Conservation (phyloP, 352 stramenopile species). For the Phytophthora chlamydospora region DNA sequence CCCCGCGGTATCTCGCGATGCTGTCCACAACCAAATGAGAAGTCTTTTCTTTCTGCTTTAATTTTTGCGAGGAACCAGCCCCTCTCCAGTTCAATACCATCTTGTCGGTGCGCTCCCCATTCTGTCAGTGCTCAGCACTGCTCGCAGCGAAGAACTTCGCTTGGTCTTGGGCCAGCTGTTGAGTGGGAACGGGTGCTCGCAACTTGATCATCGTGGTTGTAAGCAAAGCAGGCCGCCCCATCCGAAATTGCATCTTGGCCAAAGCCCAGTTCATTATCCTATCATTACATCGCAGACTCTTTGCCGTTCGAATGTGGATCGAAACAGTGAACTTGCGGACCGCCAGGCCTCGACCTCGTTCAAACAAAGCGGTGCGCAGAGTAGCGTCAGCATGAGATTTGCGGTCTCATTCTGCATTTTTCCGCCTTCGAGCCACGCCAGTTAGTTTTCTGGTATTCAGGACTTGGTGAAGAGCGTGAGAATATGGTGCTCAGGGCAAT, state of each 20-base stretch:
- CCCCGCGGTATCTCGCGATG: neutral
- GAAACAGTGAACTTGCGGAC: neutral
- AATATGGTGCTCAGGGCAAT: constrained; percentile 34
- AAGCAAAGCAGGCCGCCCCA: constrained; percentile 25
- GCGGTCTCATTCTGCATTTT: constrained; percentile 35
- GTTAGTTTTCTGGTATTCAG: constrained; percentile 14
- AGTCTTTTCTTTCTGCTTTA: neutral
- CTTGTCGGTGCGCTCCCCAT: too few relatives aligned
- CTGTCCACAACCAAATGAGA: neutral
- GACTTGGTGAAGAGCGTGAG: neutral
- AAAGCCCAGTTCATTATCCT: constrained; percentile 28
- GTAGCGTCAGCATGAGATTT: constrained; percentile 31
- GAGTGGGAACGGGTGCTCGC: constrained; percentile 6
- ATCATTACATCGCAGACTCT: constrained; percentile 31
- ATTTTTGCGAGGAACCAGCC: too few relatives aligned
- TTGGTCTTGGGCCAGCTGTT: constrained; percentile 10
- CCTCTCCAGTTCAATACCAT: too few relatives aligned
- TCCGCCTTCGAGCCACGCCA: constrained; percentile 22
- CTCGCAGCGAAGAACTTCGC: neutral
- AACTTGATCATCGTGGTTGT: constrained; percentile 9
- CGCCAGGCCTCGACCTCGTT: neutral
- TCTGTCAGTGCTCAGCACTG: too few relatives aligned
- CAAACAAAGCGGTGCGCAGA: constrained; percentile 1
- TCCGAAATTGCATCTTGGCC: constrained; percentile 26
- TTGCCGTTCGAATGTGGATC: constrained; percentile 25